phyloP scores from a whole-genome alignment of 2,329 filamentous ascomycete species.

The Escovopsis sp. region DNA sequence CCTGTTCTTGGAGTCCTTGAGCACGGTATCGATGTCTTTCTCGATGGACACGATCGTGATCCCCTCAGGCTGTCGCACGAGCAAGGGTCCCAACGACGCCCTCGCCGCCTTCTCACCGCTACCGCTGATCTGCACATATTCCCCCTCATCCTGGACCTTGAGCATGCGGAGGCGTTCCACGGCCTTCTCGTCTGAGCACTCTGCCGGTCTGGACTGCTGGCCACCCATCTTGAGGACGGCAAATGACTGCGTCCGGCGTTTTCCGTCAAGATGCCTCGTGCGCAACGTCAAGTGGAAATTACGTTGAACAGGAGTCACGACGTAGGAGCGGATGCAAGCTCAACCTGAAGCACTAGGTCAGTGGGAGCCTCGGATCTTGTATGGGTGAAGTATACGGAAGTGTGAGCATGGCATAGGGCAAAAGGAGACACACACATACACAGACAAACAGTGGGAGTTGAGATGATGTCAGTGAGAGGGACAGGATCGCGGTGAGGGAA shows the following conservation, averaged over 20 bases:
- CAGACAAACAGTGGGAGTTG: too few relatives aligned
- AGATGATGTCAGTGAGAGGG: too few relatives aligned
- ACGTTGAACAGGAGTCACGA: too few relatives aligned
- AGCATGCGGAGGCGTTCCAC: conserved; percentile 29
- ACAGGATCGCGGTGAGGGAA: too few relatives aligned
- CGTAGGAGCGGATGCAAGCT: too few relatives aligned
- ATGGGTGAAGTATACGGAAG: too few relatives aligned
- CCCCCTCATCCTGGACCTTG: conserved; percentile 33
- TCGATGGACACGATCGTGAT: conserved; percentile 36
- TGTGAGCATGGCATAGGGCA: too few relatives aligned
- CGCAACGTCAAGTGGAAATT: too few relatives aligned
- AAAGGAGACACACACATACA: too few relatives aligned
- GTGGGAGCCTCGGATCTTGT: too few relatives aligned
- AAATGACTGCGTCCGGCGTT: neutral
- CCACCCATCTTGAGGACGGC: conserved; percentile 29
- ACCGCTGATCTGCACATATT: conserved; percentile 35
- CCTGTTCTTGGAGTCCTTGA: conserved; percentile 52
- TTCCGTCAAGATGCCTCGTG: too few relatives aligned
- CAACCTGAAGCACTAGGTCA: too few relatives aligned
- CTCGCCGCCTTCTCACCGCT: conserved; percentile 12
- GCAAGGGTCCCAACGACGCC: neutral
- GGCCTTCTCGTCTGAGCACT: conserved; percentile 25
- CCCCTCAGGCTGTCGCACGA: conserved; percentile 20
- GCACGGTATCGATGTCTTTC: conserved; percentile 45
- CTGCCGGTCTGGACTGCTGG: conserved; percentile 24